Percentiles rank a stretch among this genome's conserved stretches.
These are phyloP conservation scores for Saprolegnia parasitica DNA, from an alignment of 352 stramenopile species.

Conservation along the genomic window DNA sequence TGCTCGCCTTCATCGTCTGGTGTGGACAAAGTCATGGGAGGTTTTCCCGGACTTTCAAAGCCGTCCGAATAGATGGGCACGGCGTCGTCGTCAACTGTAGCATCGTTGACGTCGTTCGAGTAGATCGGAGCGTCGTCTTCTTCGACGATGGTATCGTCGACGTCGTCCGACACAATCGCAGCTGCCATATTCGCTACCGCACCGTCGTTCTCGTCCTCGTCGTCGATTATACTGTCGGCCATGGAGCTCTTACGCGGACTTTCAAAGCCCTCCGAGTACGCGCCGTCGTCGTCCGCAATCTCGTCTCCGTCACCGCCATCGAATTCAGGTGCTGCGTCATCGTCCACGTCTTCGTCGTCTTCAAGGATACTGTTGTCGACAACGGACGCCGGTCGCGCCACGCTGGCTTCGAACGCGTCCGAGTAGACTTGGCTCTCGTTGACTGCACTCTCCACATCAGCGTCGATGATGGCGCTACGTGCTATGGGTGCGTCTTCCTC, in stretches of 20 bases:
- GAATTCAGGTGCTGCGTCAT: background rate
- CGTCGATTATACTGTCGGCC: background rate
- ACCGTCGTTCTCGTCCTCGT: background rate
- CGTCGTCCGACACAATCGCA: background rate
- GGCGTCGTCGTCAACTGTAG: background rate
- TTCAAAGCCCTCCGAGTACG: slow-evolving; percentile 14
- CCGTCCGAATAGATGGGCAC: slow-evolving; percentile 10
- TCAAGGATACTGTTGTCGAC: background rate
- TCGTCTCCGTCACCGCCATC: background rate
- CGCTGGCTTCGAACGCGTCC: slow-evolving; percentile 2
- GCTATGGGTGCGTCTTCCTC: background rate
- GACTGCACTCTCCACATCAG: background rate
- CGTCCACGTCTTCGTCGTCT: background rate
- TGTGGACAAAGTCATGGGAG: background rate
- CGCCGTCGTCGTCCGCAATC: background rate
- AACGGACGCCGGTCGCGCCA: background rate
- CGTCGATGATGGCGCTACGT: background rate
- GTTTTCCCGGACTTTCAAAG: slow-evolving; percentile 17
- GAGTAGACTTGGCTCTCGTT: slow-evolving; percentile 16
- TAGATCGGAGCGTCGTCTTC: background rate
- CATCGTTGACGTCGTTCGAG: background rate
- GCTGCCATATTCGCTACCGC: too few relatives aligned
- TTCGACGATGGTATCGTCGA: slow-evolving; percentile 1
- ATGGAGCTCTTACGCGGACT: background rate
- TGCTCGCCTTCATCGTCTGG: background rate